Percentiles rank a stretch among this genome's conserved stretches.
These are phyloP conservation scores for Prunus dulcis DNA, from an alignment of 306 rosid species.

Conservation along the genomic window DNA sequence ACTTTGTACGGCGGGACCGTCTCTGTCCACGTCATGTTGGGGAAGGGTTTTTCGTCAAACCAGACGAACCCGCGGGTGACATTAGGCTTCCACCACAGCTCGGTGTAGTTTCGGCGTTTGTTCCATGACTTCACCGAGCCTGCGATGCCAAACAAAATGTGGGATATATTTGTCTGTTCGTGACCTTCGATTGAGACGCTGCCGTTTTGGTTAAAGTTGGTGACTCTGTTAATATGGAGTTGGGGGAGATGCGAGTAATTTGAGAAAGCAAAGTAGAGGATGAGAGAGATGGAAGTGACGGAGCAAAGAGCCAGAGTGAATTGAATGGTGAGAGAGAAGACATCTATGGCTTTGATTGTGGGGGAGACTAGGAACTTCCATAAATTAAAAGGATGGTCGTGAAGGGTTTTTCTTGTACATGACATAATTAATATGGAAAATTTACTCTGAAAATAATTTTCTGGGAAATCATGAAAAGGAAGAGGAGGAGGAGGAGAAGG, in stretches of 20 bases:
- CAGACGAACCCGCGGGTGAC: slow-evolving; percentile 60
- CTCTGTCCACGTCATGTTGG: slow-evolving; percentile 39
- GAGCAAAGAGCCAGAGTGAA: slow-evolving; percentile 23
- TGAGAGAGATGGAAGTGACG: neutral
- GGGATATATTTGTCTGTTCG: slow-evolving; percentile 50
- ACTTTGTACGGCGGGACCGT: slow-evolving; percentile 38
- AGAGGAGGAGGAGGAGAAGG: no score
- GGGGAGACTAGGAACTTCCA: slow-evolving; percentile 32
- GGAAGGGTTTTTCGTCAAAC: slow-evolving; percentile 38
- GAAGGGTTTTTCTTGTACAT: slow-evolving; percentile 11
- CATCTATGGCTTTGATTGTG: slow-evolving; percentile 18
- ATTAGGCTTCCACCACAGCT: slow-evolving; percentile 61
- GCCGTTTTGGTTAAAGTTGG: neutral
- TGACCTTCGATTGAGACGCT: neutral
- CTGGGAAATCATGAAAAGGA: neutral
- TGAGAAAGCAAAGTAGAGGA: slow-evolving; percentile 34
- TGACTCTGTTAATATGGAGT: neutral
- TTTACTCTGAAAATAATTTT: neutral
- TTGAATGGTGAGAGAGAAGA: slow-evolving; percentile 28
- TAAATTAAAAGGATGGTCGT: slow-evolving; percentile 27
- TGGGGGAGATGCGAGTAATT: slow-evolving; percentile 16
- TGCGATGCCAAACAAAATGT: slow-evolving; percentile 60
- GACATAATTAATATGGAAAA: slow-evolving; percentile 10
- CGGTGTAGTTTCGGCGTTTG: slow-evolving; percentile 38
- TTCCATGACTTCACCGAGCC: slow-evolving; percentile 53